These are phyloP conservation scores for Chytriomyces confervae DNA, from an alignment of 192 early-diverging fungal species.

Conservation along the genomic window DNA sequence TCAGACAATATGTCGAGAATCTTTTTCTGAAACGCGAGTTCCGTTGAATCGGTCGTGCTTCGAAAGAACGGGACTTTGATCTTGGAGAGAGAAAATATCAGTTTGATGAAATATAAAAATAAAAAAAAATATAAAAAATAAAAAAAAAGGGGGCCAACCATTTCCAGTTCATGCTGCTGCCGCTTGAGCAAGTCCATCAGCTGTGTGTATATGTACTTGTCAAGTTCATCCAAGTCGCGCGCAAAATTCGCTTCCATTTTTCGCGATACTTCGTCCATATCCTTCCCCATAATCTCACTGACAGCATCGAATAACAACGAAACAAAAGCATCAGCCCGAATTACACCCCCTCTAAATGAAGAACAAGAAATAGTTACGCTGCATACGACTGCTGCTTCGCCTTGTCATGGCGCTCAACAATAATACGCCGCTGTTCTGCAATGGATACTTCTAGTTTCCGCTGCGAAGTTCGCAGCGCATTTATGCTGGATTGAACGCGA, in stretches of 20 bases:
- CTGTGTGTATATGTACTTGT: constrained; percentile 4
- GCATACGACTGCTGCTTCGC: constrained; percentile 21
- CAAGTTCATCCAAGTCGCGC: constrained; percentile 2
- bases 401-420: constrained; percentile 16
- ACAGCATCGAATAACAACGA: not conserved
- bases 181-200: constrained; percentile 21
- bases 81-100: not conserved
- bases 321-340: too few relatives aligned
- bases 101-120: not conserved
- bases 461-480: constrained; percentile 4
- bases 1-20: constrained; percentile 22
- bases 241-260: not conserved
- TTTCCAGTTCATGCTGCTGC: constrained; percentile 22
- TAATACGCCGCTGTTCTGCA: constrained; percentile 3
- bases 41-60: not conserved
- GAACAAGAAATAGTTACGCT: not conserved
- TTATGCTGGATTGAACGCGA: not conserved
- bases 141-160: not conserved
- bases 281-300: constrained; percentile 31
- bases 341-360: not conserved
- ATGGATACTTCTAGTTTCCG: not conserved
- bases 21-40: constrained; percentile 8
- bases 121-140: not conserved
- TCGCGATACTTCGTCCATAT: not conserved
- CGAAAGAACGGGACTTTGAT: constrained; percentile 27